phyloP scores from a whole-genome alignment of 31 red algal genomes.

The Porphyra umbilicalis region DNA sequence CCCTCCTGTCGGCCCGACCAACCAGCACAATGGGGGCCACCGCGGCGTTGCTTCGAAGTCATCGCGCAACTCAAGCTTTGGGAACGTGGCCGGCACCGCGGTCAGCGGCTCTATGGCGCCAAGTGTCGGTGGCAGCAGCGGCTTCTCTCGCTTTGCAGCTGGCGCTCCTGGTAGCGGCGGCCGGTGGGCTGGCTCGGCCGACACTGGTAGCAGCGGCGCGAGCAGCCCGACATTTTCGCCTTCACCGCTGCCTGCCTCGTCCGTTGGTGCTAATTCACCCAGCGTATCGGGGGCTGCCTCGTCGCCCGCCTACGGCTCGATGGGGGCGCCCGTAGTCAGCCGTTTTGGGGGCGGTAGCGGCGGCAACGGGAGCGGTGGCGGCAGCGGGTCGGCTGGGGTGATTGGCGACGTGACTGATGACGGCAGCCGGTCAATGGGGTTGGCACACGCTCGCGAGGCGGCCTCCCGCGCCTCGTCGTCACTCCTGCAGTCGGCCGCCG shows the following conservation, averaged over 20 bases:
- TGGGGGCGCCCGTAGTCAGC: neutral
- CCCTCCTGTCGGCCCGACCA: neutral
- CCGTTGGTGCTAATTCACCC: neutral
- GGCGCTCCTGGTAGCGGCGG: neutral
- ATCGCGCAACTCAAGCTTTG: neutral
- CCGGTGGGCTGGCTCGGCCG: neutral
- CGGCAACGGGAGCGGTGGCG: neutral
- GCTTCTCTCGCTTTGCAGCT: neutral
- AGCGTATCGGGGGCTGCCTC: neutral
- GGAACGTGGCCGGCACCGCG: neutral
- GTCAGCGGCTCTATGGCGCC: neutral
- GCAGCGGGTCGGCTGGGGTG: neutral
- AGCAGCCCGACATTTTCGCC: neutral
- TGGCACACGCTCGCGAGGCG: neutral
- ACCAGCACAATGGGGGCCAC: neutral
- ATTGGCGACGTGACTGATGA: neutral
- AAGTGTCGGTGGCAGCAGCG: neutral
- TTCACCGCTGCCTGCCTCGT: neutral
- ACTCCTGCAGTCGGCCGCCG: neutral
- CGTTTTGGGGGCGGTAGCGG: neutral
- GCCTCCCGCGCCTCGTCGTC: neutral
- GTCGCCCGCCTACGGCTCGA: neutral
- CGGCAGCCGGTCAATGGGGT: neutral
- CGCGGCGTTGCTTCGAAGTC: neutral
- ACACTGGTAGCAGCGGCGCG: neutral